These are phyloP conservation scores for Fusarium nematophilum DNA, from an alignment of 2,329 filamentous ascomycete species.

Conservation along the genomic window DNA sequence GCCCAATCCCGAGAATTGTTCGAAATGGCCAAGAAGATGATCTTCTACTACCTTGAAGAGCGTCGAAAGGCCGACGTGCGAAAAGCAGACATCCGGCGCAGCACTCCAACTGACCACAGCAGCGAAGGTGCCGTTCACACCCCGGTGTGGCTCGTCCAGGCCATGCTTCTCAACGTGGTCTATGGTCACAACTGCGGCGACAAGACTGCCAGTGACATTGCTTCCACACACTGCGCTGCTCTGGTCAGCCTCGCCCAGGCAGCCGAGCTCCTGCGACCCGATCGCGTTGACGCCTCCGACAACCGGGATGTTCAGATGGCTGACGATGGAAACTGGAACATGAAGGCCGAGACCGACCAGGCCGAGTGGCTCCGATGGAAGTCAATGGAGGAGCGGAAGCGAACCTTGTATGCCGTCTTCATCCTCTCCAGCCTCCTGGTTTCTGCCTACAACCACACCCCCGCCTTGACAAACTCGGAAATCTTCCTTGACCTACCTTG, in stretches of 20 bases:
- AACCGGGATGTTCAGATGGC: constrained; percentile 68
- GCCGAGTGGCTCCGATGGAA: constrained; percentile 87
- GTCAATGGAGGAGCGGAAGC: constrained; percentile 86
- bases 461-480: constrained; percentile 92
- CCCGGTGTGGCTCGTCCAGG: constrained; percentile 94
- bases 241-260: constrained; percentile 91
- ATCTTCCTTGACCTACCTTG: constrained; percentile 90
- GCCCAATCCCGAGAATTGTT: constrained; percentile 86
- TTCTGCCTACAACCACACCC: constrained; percentile 92
- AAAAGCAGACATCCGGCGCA: constrained; percentile 68
- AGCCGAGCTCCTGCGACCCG: constrained; percentile 73
- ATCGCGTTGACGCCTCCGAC: constrained; percentile 57
- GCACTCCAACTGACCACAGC: constrained; percentile 59
- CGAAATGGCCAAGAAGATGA: constrained; percentile 94
- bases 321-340: constrained; percentile 62
- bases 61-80: constrained; percentile 85
- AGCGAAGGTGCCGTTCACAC: constrained; percentile 76
- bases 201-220: constrained; percentile 89
- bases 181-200: constrained; percentile 96
- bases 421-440: constrained; percentile 91
- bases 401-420: constrained; percentile 92
- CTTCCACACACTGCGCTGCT: constrained; percentile 90
- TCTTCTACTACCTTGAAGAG: constrained; percentile 91
- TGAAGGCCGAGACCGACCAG: constrained; percentile 63
- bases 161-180: constrained; percentile 95